These are phyloP conservation scores for Cyanodermella asteris DNA, from an alignment of 2,329 filamentous ascomycete species.

Conservation along the genomic window DNA sequence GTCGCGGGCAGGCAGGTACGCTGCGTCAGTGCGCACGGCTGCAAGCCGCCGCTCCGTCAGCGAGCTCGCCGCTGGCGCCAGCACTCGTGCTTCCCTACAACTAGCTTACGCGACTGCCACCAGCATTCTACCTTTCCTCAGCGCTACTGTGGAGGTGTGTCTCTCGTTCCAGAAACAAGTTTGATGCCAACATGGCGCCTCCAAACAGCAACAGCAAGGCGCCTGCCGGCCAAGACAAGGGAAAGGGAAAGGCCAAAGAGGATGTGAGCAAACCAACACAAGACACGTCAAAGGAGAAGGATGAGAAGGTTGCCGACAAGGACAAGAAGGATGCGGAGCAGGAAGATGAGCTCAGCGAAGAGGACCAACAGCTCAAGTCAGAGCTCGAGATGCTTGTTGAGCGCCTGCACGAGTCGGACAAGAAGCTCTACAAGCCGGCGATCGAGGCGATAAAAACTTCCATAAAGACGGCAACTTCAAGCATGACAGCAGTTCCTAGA, in stretches of 20 bases:
- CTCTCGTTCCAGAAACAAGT: too few species aligned
- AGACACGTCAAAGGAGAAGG: slow-evolving; percentile 30
- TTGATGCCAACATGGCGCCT: slow-evolving; percentile 75
- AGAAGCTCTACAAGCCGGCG: slow-evolving; percentile 71
- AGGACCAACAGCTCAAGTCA: slow-evolving; percentile 94
- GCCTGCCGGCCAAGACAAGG: slow-evolving; percentile 71
- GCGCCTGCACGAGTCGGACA: slow-evolving; percentile 79
- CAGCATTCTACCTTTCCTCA: too few species aligned
- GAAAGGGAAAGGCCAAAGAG: slow-evolving; percentile 82
- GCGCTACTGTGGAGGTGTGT: too few species aligned
- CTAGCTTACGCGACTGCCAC: too few species aligned
- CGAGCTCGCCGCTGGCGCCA: too few species aligned
- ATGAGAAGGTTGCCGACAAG: slow-evolving; percentile 37
- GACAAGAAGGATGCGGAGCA: slow-evolving; percentile 35
- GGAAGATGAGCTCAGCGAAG: slow-evolving; percentile 83
- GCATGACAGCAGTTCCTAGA: slow-evolving; percentile 97
- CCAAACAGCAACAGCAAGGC: slow-evolving; percentile 16
- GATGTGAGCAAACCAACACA: too few species aligned
- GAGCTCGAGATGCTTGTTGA: slow-evolving; percentile 98
- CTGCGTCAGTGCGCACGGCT: too few species aligned
- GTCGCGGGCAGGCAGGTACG: too few species aligned
- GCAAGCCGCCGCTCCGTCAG: too few species aligned
- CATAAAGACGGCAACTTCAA: slow-evolving; percentile 97
- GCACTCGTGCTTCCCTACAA: too few species aligned
- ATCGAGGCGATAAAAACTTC: slow-evolving; percentile 93